Base-by-base conservation (phyloP, 2,329 filamentous ascomycete genomes). In the Claviceps fusiformis region DNA sequence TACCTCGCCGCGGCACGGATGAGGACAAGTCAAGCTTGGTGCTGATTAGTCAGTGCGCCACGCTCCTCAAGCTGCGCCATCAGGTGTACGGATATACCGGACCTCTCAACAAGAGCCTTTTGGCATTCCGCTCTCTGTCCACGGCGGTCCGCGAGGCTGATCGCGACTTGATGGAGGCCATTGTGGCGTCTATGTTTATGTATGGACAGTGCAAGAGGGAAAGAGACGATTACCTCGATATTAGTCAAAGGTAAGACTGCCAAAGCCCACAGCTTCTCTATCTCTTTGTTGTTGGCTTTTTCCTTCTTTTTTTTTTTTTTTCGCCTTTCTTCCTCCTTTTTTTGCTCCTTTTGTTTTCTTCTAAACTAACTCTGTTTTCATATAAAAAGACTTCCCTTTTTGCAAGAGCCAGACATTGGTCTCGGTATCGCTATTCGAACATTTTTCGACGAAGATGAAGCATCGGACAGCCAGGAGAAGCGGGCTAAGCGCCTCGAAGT, bases 51-150 rank as follows among this genome's bases (percentile, higher is more conserved):
- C 86, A 93, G 44, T 86, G 91, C 58, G 88, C 91, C 15, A 90
- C 87, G 54, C 75, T 97, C 56, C 80, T 90, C 53, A 89, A 87
- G 64, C 76, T 97, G 58, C 82, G 84, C 37, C 93, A 98, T 67
- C 81, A 88, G 62, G 78, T 80, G 3, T 91, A 92, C 62, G 93
- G 93, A 35, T 98, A 96, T 70, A 96, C 92, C 2, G 93, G 93
- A 0, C 92, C 93, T 1, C 78, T 98, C 1, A 95, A 90, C 75
- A 86, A 93, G 69, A 90, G 92, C 61, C 77, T 96, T 53, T 77
- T 98, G 46, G 85, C 83, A 31, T 98, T 91, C 74, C 87, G 89
- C 58, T 91, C 89, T 1, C 77, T 97, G 56, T 83, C 89, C 45
- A 85, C 85, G 2, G 82, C 87, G 45, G 84, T 96, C 29, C 86